A percentile compares a stretch with the other conserved stretches of the same genome.
Evolutionary conservation across 1,284 basidiomycete species (phyloP).

Genomic region (Boletus semigastroideus): DNA sequence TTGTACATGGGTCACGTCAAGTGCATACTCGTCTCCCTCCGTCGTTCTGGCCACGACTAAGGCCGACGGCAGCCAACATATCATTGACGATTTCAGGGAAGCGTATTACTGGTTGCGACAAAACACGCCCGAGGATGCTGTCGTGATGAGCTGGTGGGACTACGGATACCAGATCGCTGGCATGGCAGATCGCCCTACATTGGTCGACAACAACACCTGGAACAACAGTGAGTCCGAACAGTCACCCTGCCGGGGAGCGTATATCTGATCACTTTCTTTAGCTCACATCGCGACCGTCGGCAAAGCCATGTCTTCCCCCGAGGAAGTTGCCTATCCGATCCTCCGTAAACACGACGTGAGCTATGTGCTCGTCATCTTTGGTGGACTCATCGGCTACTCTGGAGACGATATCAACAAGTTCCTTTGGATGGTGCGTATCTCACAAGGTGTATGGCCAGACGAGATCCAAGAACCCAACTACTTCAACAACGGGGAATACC

Average conservation of each 20-base stretch:
- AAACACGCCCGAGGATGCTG: constrained; percentile 90
- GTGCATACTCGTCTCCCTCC: constrained; percentile 96
- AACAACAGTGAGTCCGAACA: constrained; percentile 83
- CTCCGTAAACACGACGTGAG: constrained; percentile 97
- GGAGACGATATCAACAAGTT: constrained; percentile 99
- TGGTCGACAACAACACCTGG: constrained; percentile 99
- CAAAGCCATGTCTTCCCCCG: constrained; percentile 93
- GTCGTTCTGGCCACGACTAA: constrained; percentile 88
- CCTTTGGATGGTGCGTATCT: constrained; percentile 98
- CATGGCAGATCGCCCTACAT: constrained; percentile 95
- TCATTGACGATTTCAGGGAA: constrained; percentile 99
- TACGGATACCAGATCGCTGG: constrained; percentile 99
- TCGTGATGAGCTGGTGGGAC: constrained; percentile 99
- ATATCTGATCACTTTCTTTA: constrained; percentile 32
- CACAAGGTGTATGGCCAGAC: constrained; percentile 98
- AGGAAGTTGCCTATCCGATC: constrained; percentile 97
- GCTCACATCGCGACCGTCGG: constrained; percentile 96
- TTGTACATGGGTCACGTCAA: constrained; percentile 96
- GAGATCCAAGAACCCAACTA: constrained; percentile 95
- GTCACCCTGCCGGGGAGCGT: background rate
- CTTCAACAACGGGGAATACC: constrained; percentile 95
- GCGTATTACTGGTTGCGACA: constrained; percentile 99
- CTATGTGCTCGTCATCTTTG: constrained; percentile 97
- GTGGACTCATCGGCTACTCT: constrained; percentile 94
- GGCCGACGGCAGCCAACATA: constrained; percentile 86